These are phyloP conservation scores for Cruciata laevipes DNA, from an alignment of 257 asterid species.

Conservation along the genomic window DNA sequence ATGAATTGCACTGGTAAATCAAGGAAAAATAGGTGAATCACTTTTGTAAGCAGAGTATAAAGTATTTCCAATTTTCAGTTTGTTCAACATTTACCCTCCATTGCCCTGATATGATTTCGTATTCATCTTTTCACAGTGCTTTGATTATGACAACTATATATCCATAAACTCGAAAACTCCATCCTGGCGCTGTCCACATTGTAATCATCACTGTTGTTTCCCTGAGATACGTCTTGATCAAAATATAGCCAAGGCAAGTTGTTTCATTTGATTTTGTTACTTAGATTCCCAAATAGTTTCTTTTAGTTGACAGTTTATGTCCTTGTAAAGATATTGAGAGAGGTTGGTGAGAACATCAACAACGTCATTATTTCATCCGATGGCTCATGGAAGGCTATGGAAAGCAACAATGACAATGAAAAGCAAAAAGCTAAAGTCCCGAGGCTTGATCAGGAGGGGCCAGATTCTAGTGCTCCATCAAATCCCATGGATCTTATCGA, in stretches of 20 bases:
- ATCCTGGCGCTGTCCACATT: conserved; percentile 93
- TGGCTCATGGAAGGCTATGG: conserved; percentile 75
- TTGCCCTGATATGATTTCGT: conserved; percentile 3
- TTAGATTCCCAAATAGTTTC: conserved; percentile 3
- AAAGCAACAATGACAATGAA: conserved; percentile 34
- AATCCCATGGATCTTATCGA: conserved; percentile 58
- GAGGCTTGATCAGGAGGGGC: conserved; percentile 25
- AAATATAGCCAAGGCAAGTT: conserved; percentile 76
- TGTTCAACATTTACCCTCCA: conserved; percentile 3
- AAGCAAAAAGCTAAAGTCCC: conserved; percentile 32
- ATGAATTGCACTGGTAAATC: neutral
- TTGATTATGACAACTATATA: conserved; percentile 74
- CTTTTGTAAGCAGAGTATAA: neutral
- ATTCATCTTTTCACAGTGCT: conserved; percentile 48
- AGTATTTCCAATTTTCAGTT: neutral
- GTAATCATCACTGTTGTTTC: conserved; percentile 76
- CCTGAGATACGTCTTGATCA: conserved; percentile 80
- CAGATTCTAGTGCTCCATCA: conserved; percentile 20
- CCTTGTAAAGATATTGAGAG: conserved; percentile 59
- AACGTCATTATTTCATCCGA: conserved; percentile 56
- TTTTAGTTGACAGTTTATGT: conserved; percentile 9
- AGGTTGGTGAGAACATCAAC: conserved; percentile 49
- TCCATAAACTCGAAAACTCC: conserved; percentile 80
- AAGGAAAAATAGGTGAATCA: neutral
- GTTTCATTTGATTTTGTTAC: conserved; percentile 13